phyloP scores from a whole-genome alignment of 2,329 filamentous ascomycete species.

The Epichloe bromicola region DNA sequence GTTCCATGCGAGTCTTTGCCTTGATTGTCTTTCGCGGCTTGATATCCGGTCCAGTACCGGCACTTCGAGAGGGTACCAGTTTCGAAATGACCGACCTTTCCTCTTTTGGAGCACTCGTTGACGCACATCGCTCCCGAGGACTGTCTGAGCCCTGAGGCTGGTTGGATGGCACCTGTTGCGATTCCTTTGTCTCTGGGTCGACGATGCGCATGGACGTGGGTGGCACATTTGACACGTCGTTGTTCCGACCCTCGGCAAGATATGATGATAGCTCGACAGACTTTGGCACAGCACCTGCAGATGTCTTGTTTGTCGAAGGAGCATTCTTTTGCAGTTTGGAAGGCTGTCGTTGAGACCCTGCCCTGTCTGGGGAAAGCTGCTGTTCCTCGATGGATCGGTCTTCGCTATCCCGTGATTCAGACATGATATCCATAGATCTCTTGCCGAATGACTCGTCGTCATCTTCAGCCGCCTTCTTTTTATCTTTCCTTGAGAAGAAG shows the following conservation, averaged over 20 bases:
- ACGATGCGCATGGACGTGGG: conserved; percentile 46
- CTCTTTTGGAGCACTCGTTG: conserved; percentile 23
- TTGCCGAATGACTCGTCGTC: conserved; percentile 51
- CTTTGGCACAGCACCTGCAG: conserved; percentile 16
- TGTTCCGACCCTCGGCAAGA: conserved; percentile 31
- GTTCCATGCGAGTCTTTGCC: conserved; percentile 48
- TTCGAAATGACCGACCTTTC: conserved; percentile 20
- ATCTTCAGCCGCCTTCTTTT: conserved; percentile 42
- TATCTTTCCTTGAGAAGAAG: conserved; percentile 51
- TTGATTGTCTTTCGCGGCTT: conserved; percentile 36
- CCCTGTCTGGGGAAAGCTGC: conserved; percentile 26
- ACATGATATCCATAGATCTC: conserved; percentile 43
- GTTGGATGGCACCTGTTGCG: conserved; percentile 21
- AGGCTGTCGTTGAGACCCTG: conserved; percentile 38
- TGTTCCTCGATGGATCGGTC: conserved; percentile 27
- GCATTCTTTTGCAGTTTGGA: conserved; percentile 61
- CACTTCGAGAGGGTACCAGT: conserved; percentile 11
- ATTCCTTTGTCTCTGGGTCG: conserved; percentile 36
- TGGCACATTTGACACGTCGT: conserved; percentile 42
- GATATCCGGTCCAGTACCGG: conserved; percentile 28
- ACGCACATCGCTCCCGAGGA: conserved; percentile 20
- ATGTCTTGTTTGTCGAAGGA: conserved; percentile 27
- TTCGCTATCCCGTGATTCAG: conserved; percentile 31
- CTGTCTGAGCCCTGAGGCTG: conserved; percentile 13
- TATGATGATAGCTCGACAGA: conserved; percentile 29